Conservation (phyloP, 2,329 filamentous ascomycete genomes). For the Fusarium humuli region DNA sequence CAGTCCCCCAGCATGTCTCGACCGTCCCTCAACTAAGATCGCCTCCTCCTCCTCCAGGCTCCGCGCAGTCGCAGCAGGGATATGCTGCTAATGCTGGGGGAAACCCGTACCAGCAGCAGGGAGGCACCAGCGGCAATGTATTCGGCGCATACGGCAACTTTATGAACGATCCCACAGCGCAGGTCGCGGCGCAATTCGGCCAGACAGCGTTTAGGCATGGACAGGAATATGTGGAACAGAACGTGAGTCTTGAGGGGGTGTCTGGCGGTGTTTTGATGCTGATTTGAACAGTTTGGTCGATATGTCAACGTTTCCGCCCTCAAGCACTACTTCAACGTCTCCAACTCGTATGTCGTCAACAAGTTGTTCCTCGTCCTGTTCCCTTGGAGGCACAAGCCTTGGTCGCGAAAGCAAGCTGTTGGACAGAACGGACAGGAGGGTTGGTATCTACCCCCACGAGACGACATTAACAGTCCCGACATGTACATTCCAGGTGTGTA, state of each 20-base stretch:
- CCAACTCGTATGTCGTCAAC: slow-evolving; percentile 94
- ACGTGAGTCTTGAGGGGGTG: slow-evolving; percentile 68
- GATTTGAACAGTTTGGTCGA: slow-evolving; percentile 62
- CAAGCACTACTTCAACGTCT: slow-evolving; percentile 99
- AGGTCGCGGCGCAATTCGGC: slow-evolving; percentile 94
- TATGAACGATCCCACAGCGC: slow-evolving; percentile 94
- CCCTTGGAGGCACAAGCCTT: slow-evolving; percentile 97
- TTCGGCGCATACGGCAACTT: slow-evolving; percentile 88
- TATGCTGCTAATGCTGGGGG: slow-evolving; percentile 75
- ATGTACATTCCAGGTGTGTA: slow-evolving; percentile 89
- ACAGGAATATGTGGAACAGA: slow-evolving; percentile 95
- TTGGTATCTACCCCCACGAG: slow-evolving; percentile 89
- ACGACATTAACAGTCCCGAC: slow-evolving; percentile 97
- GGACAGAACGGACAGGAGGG: slow-evolving; percentile 76
- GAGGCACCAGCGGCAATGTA: slow-evolving; percentile 62
- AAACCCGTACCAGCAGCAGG: slow-evolving; percentile 79
- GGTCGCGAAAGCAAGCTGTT: slow-evolving; percentile 88
- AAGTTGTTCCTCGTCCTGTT: slow-evolving; percentile 95
- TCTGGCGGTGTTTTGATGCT: slow-evolving; percentile 15
- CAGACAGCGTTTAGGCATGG: slow-evolving; percentile 92
- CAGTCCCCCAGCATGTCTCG: slow-evolving; percentile 97
- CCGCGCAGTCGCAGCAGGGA: slow-evolving; percentile 73
- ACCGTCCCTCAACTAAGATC: slow-evolving; percentile 97
- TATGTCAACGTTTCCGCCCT: slow-evolving; percentile 93
- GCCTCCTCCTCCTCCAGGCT: slow-evolving; percentile 82